Conservation (phyloP, 441 rosid species). For the Hypseocharis bilobata region DNA sequence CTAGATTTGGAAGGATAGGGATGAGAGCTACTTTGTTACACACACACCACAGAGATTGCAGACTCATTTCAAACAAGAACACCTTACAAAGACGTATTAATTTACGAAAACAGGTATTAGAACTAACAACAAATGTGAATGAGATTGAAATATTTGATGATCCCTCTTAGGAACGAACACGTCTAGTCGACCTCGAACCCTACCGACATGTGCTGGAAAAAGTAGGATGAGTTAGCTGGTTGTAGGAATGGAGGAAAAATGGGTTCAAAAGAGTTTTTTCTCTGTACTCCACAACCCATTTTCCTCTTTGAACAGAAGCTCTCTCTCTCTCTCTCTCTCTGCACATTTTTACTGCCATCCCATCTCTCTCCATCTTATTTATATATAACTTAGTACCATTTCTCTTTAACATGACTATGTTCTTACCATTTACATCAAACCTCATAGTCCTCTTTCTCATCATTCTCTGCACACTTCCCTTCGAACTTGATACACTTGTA, state of each 20-base stretch:
- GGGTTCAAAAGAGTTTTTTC: not conserved
- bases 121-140: conserved; percentile 14
- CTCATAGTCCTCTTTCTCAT: conserved; percentile 10
- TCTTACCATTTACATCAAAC: conserved; percentile 21
- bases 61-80: not conserved
- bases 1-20: no score
- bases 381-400: conserved; percentile 8
- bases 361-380: conserved; percentile 26
- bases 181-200: conserved; percentile 9
- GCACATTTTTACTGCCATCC: not conserved
- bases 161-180: conserved; percentile 6
- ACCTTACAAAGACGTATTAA: no score
- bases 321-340: conserved; percentile 10
- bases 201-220: conserved; percentile 1
- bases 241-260: not conserved
- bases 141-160: conserved; percentile 11
- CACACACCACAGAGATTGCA: conserved; percentile 8
- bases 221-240: conserved; percentile 1
- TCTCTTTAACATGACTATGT: not conserved
- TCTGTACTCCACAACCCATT: not conserved
- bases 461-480: conserved; percentile 34
- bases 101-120: no score
- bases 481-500: conserved; percentile 64
- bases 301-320: not conserved
- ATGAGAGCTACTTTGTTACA: no score